Conservation (phyloP, 805 yeast species). For the Spathaspora girioi region DNA sequence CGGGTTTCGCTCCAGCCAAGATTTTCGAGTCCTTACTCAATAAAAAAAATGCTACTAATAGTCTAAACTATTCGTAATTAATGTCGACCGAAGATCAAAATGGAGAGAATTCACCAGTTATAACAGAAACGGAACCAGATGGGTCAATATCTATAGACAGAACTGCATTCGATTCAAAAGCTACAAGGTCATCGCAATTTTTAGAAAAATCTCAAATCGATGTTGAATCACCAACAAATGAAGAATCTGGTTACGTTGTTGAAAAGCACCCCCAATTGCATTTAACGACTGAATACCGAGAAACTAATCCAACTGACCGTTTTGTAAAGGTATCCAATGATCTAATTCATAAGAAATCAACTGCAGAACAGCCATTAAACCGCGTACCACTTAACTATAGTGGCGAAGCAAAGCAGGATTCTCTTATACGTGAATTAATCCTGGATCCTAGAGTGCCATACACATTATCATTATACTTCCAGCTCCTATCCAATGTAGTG, state of each 20-base stretch:
- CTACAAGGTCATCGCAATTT: neutral
- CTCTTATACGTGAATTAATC: neutral
- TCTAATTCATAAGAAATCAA: neutral
- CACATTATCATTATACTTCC: conserved; percentile 59
- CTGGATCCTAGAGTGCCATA: conserved; percentile 51
- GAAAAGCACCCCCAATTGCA: conserved; percentile 1
- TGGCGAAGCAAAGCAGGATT: too few relatives aligned
- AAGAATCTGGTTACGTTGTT: neutral
- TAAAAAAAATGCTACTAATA: too few relatives aligned
- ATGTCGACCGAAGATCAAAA: too few relatives aligned
- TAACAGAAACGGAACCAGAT: too few relatives aligned
- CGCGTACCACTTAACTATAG: neutral
- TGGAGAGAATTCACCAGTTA: too few relatives aligned
- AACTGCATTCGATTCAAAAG: neutral
- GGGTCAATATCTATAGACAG: neutral
- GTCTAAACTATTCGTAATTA: too few relatives aligned
- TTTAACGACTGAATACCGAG: conserved; percentile 1
- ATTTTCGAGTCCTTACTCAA: too few relatives aligned
- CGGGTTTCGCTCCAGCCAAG: too few relatives aligned
- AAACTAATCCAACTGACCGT: neutral
- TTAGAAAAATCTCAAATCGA: neutral
- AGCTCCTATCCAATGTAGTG: conserved; percentile 54
- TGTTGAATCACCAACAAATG: neutral
- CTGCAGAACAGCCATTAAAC: neutral
- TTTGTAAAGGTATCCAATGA: neutral